Base-by-base conservation (phyloP, 495 filamentous ascomycete species). In the Xylaria bambusicola region DNA sequence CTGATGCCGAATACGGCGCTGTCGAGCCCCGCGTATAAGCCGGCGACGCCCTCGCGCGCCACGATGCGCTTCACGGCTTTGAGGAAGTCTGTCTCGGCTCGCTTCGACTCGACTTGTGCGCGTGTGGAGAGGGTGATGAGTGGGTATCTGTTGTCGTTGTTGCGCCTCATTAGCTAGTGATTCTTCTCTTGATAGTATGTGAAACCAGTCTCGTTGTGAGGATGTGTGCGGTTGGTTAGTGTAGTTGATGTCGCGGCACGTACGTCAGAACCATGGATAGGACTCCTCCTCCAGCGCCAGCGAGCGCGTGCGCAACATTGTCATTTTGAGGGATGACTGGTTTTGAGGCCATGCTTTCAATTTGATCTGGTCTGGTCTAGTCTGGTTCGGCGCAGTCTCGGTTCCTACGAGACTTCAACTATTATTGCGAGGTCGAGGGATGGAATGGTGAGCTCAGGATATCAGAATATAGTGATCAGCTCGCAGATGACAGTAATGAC, bases 111-210 rank as follows among this genome's bases (percentile, higher is more conserved):
- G 70, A 99, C 92, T 74, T 99, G 94, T 31, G 95, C 94, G 70
- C 94, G 88, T 21, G 94, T 99, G 13, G 94, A 99, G 54, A 99
- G 88, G 9, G 94, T 99, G 64, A 99, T 94, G 56, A 99, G 85
- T 15, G 94, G 94, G 71, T 98, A 98, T 53, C 91, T 93, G 26
- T 20, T 13, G 27, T 12, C 9, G 10, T n/a, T n/a, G n/a, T n/a
- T n/a, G 29, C 45, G 36, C 18, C 10, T 58, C 41, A 2, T 33
- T 58, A 21, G 48, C 42, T 35, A 15, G 20, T 12, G 31, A 1
- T n/a, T 13, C 26, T 24, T 47, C n/a, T 29, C 24, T 54, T 47
- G 18, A 29, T 42, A 27, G 46, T 8, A 13, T 21, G 21, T 21
- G 20, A 41, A 5, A n/a, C 40, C 29, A 8, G n/a, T n/a, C n/a